Evolutionary conservation across 1,284 basidiomycete species (phyloP), one percentile per base, ranked within the genome.

Genomic region (Pascua sp.): DNA sequence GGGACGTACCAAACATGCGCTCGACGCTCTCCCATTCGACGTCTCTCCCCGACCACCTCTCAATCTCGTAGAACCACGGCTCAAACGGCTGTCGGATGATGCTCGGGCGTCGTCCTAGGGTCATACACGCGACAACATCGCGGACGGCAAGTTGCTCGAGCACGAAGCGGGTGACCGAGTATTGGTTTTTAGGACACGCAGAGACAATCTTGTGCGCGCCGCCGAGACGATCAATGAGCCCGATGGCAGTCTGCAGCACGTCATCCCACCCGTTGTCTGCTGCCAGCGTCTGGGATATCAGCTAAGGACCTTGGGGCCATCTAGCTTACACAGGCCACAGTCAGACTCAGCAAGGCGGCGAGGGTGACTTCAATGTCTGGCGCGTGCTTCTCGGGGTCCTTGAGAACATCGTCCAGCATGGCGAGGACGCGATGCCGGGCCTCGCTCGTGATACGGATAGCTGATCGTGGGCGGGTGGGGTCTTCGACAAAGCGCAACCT

Each of bases 1-100:
- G 8, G n/a, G 18, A 61, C 65, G 58, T 42, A 64, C 69, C 74
- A 61, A 73, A 76, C 67, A 72, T 67, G 42, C 69, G 55, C 56
- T 72, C 73, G 2, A 73, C 65, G 15, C 64, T 67, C 55, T 73
- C 74, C 70, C 74, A 74, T 51, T 76, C 74, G 18, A 65, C 57
- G 46, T 69, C 71, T 13, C 51, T 61, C 11, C 55, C 58, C 0
- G 66, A 69, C 65, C 70, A 71, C 15, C 59, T 50, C 52, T 75
- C 72, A n/a, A 68, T 65, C 53, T 74, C 72, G 36, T 72, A 73
- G 65, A 73, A 75, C 71, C 72, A 74, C 10, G 70, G 70, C 37
- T 68, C 67, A 53, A 74, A 76, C 1, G 67, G 67, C 17, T 67
- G 62, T 11, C 63, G 66, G 40, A 76, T 63, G 39, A 76, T 67